phyloP scores from a whole-genome alignment of 1,284 basidiomycete species.

The Gyrodon tennesseensis region DNA sequence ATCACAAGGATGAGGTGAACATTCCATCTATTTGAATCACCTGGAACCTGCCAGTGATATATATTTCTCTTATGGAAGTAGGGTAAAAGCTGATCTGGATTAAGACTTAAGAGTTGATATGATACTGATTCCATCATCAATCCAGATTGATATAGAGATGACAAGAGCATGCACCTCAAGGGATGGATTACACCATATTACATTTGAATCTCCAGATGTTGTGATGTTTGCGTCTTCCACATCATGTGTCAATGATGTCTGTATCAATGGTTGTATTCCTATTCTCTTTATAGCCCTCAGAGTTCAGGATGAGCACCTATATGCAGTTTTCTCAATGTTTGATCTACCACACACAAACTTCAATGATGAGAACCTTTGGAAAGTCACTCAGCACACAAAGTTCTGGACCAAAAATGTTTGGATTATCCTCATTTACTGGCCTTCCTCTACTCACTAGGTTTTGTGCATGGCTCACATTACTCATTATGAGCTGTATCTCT shows the following conservation, averaged over 20 bases:
- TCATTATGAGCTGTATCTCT: slow-evolving; percentile 15
- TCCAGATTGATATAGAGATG: not conserved
- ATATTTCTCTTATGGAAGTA: not conserved
- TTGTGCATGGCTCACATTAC: slow-evolving; percentile 19
- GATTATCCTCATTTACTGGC: slow-evolving; percentile 24
- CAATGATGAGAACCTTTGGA: not conserved
- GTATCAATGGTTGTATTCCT: slow-evolving; percentile 26
- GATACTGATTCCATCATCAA: not conserved
- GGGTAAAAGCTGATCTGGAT: not conserved
- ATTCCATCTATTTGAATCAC: not conserved
- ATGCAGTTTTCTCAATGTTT: slow-evolving; percentile 22
- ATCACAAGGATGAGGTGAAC: no score
- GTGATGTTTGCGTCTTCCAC: slow-evolving; percentile 13
- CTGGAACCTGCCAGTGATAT: not conserved
- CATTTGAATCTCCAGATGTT: slow-evolving; percentile 21
- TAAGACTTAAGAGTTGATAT: slow-evolving; percentile 5
- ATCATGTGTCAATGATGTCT: slow-evolving; percentile 21
- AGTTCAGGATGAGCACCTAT: not conserved
- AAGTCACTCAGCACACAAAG: not conserved
- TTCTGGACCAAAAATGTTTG: slow-evolving; percentile 26
- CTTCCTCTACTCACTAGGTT: slow-evolving; percentile 22
- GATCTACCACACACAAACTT: not conserved
- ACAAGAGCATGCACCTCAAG: not conserved
- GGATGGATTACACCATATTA: not conserved
- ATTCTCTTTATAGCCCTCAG: slow-evolving; percentile 14